phyloP scores from a whole-genome alignment of 139 green algal genomes.

The Spirogloea muscicola region DNA sequence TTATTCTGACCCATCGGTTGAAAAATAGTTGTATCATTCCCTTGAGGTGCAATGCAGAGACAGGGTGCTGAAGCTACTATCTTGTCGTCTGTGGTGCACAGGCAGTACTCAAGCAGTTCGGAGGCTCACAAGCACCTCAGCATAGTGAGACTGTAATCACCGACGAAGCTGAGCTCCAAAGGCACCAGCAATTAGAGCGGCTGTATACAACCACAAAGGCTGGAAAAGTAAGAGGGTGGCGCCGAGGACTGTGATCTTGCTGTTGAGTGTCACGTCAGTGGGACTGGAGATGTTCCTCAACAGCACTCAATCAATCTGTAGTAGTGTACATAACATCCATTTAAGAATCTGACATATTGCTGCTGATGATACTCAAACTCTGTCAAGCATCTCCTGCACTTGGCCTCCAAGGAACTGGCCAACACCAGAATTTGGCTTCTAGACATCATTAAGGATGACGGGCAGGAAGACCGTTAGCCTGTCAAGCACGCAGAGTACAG shows the following conservation, averaged over 20 bases:
- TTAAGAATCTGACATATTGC: background rate
- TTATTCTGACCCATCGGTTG: no score
- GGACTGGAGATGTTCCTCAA: background rate
- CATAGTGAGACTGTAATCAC: slow-evolving; percentile 29
- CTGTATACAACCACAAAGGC: slow-evolving; percentile 26
- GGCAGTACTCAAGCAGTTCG: slow-evolving; percentile 12
- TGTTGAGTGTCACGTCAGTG: no score
- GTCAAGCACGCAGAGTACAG: no score
- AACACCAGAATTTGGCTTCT: no score
- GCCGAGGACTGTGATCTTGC: no score
- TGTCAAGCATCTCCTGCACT: no score
- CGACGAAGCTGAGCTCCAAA: slow-evolving; percentile 33
- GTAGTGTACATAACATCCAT: background rate
- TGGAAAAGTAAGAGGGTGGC: slow-evolving; percentile 17
- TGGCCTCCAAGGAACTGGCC: background rate
- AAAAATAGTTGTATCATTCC: no score
- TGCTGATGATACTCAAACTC: background rate
- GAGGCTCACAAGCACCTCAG: background rate
- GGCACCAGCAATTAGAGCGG: slow-evolving; percentile 34
- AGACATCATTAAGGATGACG: no score
- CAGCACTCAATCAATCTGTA: background rate
- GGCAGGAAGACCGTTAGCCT: no score
- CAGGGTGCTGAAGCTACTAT: no score
- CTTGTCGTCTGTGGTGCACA: no score
- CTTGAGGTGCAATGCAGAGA: no score